Conservation (phyloP, 306 rosid species). For the Cyamopsis tetragonoloba region DNA sequence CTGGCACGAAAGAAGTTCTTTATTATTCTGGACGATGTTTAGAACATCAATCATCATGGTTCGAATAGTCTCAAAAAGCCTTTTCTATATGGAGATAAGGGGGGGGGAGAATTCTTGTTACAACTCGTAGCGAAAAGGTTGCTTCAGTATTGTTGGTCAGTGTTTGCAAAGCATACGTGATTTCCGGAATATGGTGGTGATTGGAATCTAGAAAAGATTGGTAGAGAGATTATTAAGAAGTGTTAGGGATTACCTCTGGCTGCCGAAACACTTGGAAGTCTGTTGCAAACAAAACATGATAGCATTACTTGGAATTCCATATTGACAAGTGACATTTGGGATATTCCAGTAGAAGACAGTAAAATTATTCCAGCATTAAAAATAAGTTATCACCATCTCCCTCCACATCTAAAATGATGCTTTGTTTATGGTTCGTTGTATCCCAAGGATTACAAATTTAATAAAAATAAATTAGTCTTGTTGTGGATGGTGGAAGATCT, state of each 20-base stretch:
- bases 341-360: neutral
- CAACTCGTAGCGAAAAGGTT: neutral
- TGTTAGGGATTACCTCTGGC: conserved; percentile 28
- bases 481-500: conserved; percentile 29
- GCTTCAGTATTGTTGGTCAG: neutral
- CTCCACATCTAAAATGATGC: conserved; percentile 12
- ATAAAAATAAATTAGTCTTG: neutral
- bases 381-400: conserved; percentile 20
- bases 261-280: conserved; percentile 1
- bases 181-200: neutral
- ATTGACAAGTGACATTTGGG: neutral
- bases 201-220: neutral
- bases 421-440: neutral
- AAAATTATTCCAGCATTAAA: neutral
- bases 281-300: neutral
- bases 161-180: conserved; percentile 13
- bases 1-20: neutral
- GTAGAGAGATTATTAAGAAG: neutral
- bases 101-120: conserved; percentile 21
- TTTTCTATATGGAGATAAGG: neutral
- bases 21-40: conserved; percentile 20
- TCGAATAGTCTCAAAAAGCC: neutral
- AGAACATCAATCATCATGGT: neutral
- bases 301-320: neutral
- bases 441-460: conserved; percentile 10